Evolutionary conservation across 805 yeast species (phyloP).

Genomic region (Zygotorulaspora chibaensis): DNA sequence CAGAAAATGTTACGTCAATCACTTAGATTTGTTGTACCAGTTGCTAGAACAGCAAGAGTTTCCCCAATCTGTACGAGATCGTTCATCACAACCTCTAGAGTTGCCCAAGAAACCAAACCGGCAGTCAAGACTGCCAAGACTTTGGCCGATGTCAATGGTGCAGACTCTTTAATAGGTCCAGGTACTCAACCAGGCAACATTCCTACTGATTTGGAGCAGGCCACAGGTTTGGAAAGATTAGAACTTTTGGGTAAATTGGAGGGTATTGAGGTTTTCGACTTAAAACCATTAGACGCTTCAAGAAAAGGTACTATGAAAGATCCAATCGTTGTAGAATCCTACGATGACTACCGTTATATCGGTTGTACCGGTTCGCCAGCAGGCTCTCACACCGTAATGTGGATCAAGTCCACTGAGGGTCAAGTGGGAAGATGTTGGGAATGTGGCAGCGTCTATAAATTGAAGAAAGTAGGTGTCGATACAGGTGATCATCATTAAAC

Average conservation of each 20-base stretch:
- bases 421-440: slow-evolving; percentile 96
- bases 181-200: slow-evolving; percentile 84
- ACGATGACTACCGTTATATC: slow-evolving; percentile 88
- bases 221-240: slow-evolving; percentile 97
- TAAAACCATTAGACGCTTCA: slow-evolving; percentile 78
- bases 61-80: neutral
- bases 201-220: slow-evolving; percentile 93
- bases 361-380: slow-evolving; percentile 98
- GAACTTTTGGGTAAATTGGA: slow-evolving; percentile 91
- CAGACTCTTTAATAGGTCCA: slow-evolving; percentile 75
- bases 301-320: slow-evolving; percentile 88
- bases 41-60: slow-evolving; percentile 34
- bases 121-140: slow-evolving; percentile 57
- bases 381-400: slow-evolving; percentile 83
- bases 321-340: slow-evolving; percentile 86
- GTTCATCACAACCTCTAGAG: slow-evolving; percentile 31
- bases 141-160: slow-evolving; percentile 75
- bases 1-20: slow-evolving; percentile 35
- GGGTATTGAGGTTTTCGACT: slow-evolving; percentile 92
- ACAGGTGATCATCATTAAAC: slow-evolving; percentile 43
- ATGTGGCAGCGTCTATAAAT: slow-evolving; percentile 91
- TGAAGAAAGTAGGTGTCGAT: slow-evolving; percentile 83
- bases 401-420: slow-evolving; percentile 84
- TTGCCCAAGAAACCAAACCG: slow-evolving; percentile 36
- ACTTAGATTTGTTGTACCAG: slow-evolving; percentile 29